A percentile compares a stretch with the other conserved stretches of the same genome.
Evolutionary conservation across 805 yeast genomes (phyloP).

Genomic region (Candida insectalens): DNA sequence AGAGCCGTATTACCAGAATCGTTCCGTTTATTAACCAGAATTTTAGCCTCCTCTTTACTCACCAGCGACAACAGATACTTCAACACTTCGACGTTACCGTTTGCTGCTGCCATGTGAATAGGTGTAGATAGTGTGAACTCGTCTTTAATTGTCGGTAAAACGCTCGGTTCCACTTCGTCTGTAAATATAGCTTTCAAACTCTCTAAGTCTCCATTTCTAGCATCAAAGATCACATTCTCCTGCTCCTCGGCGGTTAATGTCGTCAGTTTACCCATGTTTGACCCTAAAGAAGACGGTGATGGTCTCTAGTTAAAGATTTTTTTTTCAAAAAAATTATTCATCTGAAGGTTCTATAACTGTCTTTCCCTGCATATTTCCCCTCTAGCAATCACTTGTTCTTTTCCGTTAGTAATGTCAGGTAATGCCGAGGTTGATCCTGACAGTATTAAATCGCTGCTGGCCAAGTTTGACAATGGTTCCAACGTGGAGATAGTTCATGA

Average conservation of each 20-base stretch:
- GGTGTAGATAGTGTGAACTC: slow-evolving; percentile 62
- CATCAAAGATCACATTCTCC: slow-evolving; percentile 73
- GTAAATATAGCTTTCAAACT: slow-evolving; percentile 59
- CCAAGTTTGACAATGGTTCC: slow-evolving; percentile 14
- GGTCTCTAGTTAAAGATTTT: background rate
- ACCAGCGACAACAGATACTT: slow-evolving; percentile 45
- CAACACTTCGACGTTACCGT: slow-evolving; percentile 72
- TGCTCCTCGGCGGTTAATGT: slow-evolving; percentile 59
- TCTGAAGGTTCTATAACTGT: background rate
- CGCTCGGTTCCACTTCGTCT: slow-evolving; percentile 37
- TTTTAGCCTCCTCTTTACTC: slow-evolving; percentile 33
- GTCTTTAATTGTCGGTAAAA: slow-evolving; percentile 43
- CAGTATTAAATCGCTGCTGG: slow-evolving; percentile 16
- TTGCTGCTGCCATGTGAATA: slow-evolving; percentile 92
- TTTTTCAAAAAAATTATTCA: background rate
- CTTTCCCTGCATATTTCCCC: background rate
- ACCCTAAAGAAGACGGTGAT: too few relatives aligned
- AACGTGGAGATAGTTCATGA: slow-evolving; percentile 18
- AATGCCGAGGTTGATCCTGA: too few relatives aligned
- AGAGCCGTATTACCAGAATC: slow-evolving; percentile 87
- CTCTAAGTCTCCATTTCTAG: slow-evolving; percentile 82
- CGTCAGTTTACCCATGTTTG: slow-evolving; percentile 17
- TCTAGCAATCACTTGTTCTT: background rate
- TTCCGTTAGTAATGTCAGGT: too few relatives aligned
- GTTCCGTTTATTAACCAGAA: slow-evolving; percentile 44